Evolutionary conservation across 2,329 filamentous ascomycete genomes (phyloP), one percentile per base, ranked within the genome.

Genomic region (Fusarium clavum): DNA sequence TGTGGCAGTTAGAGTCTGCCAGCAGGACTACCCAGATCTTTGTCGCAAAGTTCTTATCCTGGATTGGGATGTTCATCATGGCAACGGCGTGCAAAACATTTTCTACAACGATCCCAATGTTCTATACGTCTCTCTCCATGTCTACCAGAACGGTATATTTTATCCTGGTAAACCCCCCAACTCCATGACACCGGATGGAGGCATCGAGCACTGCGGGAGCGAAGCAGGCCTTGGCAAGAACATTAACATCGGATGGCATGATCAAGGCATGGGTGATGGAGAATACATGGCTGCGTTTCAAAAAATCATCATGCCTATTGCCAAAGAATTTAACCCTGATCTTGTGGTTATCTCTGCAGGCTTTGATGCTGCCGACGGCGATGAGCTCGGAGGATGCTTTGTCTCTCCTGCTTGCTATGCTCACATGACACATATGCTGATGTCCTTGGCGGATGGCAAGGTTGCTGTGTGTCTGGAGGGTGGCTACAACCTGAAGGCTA

Each of bases 381-480:
- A 99, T 79, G 91, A 96, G 76, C 87, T 99, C 3, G 96, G 96
- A 53, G 94, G 92, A 32, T 99, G 96, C 78, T 95, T 94, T 76
- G 96, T 99, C 8, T 92, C 94, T 2, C 96, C 96, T 0, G 83
- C 90, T 7, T 97, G 96, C 77, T 99, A 98, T 78, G 93, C 94
- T 16, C 95, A 99, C 77, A 98, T 99, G 96, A 98, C 96, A 18
- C 94, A 98, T 77, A 98, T 98, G 95, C 88, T 99, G 49, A 98
- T 98, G 94, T 94, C 93, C 4, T 85, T 99, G 22, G 95, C 96
- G 1, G 87, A 90, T 46, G 96, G 96, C 29, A 97, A 94, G 77
- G 87, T 99, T 16, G 92, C 93, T 4, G 95, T 98, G 11, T 98
- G 94, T 77, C 85, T 99, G 4, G 96, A 99, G 82, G 96, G 96